A percentile compares a stretch with the other conserved stretches of the same genome.
Conservation (phyloP, 176 grass and related monocot genomes). For the Otatea glauca region DNA sequence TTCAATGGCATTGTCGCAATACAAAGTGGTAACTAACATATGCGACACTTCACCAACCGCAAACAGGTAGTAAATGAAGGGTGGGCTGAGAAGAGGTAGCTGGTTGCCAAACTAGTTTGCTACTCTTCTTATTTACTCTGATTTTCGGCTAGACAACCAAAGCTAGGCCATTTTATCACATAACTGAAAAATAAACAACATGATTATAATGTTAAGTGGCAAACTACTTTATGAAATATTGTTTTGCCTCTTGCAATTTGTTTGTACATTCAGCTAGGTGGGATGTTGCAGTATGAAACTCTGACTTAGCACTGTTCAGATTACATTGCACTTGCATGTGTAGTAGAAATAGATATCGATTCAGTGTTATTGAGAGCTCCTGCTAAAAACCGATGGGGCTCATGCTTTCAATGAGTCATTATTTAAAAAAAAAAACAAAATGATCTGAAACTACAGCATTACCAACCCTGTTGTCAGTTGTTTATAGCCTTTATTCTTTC, state of each 20-base stretch:
- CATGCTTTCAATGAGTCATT: not conserved
- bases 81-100: no score
- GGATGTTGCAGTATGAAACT: not conserved
- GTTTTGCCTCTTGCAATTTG: not conserved
- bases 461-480: not conserved
- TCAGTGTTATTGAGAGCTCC: not conserved
- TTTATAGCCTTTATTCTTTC: not conserved
- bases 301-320: not conserved
- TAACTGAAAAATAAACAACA: not conserved
- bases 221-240: not conserved
- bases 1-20: not conserved
- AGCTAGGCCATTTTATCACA: not conserved
- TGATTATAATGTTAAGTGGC: not conserved
- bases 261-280: not conserved
- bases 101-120: not conserved
- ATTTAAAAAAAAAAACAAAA: not conserved
- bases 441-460: slow-evolving; percentile 10
- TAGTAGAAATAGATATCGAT: not conserved
- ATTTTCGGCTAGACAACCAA: slow-evolving; percentile 1
- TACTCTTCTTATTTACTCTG: not conserved
- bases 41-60: not conserved
- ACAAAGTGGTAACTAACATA: not conserved
- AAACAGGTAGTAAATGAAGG: not conserved
- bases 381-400: not conserved
- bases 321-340: not conserved